Evolutionary conservation across 805 yeast genomes (phyloP), one percentile per base, ranked within the genome.

Genomic region (Teunomyces kruisii): DNA sequence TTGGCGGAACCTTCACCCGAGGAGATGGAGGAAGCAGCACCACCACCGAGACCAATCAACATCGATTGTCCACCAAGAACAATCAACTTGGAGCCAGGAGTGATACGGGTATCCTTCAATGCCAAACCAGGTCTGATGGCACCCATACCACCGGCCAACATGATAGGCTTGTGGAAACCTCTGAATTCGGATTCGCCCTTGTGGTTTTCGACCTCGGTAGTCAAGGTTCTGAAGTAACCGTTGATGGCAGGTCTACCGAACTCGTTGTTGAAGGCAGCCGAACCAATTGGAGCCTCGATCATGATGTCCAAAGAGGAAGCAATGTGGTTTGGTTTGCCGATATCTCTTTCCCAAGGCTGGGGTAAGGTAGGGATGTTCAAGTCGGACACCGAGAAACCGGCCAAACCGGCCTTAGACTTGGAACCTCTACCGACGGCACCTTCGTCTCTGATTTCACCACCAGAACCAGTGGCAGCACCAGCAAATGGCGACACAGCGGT

Each of bases 341-440:
- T 77, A 50, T 84, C 80, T 48, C 84, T 64, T 70, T 94, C 99
- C 99, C 99, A 94, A 29, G 98, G 97, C 72, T 91, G 97, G 48
- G 76, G 76, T 59, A 82, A 78, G 16, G 74, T 81, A 39, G 99
- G 99, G 56, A 94, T 91, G 52, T 80, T 75, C 65, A 94, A 77
- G 68, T 94, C 98, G 32, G 96, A 84, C 16, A 90, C 97, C 9
- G 95, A 79, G 68, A 83, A 94, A 7, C 99, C 99, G 33, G 96
- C 76, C 50, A 94, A 75, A 44, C 99, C 99, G 61, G 97, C 96
- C 70, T 94, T 92, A 36, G 98, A 81, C 67, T 89, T 89, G 19
- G 98, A 92, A 38, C 99, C 99, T 66, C 97, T 83, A 52, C 99
- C 99, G 19, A 94, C 96, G 26, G 99, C 99, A 72, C 97, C 99